Conservation (phyloP, 2,329 filamentous ascomycete species). For the Nemania sp. region DNA sequence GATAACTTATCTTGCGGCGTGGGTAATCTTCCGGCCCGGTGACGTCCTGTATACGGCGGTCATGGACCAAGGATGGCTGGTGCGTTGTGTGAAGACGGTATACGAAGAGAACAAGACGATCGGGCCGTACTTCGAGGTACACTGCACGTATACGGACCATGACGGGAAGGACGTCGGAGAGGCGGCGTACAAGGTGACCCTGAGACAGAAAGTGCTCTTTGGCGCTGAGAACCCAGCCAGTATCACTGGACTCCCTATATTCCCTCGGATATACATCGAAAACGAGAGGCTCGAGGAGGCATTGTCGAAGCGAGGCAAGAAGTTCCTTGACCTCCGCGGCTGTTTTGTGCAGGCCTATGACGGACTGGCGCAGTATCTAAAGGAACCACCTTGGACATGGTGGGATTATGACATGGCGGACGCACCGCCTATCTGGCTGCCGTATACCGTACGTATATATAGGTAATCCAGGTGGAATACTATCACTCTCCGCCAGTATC, state of each 20-base stretch:
- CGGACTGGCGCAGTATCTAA: conserved; percentile 38
- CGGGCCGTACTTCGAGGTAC: conserved; percentile 35
- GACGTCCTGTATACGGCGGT: conserved; percentile 35
- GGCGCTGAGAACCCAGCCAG: conserved; percentile 1
- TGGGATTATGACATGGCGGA: not conserved
- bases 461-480: too few species aligned
- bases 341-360: conserved; percentile 30
- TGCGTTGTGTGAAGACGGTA: conserved; percentile 33
- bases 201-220: conserved; percentile 38
- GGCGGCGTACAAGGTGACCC: conserved; percentile 20
- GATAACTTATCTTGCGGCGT: conserved; percentile 36
- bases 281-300: conserved; percentile 8
- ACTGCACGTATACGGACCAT: conserved; percentile 40
- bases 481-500: too few species aligned
- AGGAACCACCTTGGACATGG: conserved; percentile 37
- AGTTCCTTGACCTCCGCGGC: conserved; percentile 12
- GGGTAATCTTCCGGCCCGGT: conserved; percentile 40
- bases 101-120: conserved; percentile 35
- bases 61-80: conserved; percentile 36
- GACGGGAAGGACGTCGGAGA: conserved; percentile 35
- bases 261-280: not conserved
- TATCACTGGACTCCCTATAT: too few species aligned
- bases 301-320: conserved; percentile 14
- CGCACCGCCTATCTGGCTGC: too few species aligned
- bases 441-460: too few species aligned